A percentile compares a stretch with the other conserved stretches of the same genome.
Conservation (phyloP, 768 basidiomycete species). For the Psilocybe sp. region DNA sequence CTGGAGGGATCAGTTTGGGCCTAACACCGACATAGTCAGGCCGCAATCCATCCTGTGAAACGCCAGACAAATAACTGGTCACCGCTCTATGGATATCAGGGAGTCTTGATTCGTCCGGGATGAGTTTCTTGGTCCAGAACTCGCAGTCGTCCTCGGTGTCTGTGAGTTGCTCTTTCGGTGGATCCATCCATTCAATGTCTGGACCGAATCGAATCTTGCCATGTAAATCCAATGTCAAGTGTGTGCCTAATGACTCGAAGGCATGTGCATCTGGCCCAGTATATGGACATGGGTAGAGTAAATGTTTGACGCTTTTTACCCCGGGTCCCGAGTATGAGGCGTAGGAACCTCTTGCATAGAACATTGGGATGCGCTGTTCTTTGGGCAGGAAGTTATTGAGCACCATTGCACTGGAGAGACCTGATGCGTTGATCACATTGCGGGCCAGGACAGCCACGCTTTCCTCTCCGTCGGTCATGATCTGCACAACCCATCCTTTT, state of each 20-base stretch:
- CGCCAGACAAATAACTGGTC: constrained; percentile 67
- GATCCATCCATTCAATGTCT: constrained; percentile 83
- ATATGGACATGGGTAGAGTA: constrained; percentile 91
- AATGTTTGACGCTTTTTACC: constrained; percentile 57
- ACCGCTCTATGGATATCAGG: constrained; percentile 71
- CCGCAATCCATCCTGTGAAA: constrained; percentile 56
- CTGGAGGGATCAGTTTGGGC: constrained; percentile 80
- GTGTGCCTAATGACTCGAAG: constrained; percentile 88
- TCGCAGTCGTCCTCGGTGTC: constrained; percentile 49
- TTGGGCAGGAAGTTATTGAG: constrained; percentile 66
- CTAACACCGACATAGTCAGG: constrained; percentile 86
- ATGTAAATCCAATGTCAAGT: constrained; percentile 83
- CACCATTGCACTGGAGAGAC: constrained; percentile 68
- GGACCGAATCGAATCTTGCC: constrained; percentile 91
- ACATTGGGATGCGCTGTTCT: constrained; percentile 63
- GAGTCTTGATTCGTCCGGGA: constrained; percentile 59
- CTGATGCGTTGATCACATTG: constrained; percentile 81
- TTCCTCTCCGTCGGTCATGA: constrained; percentile 49
- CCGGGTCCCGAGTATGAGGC: constrained; percentile 85
- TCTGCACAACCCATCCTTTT: constrained; percentile 88
- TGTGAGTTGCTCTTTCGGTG: constrained; percentile 35
- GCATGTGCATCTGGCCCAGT: constrained; percentile 53
- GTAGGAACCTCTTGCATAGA: constrained; percentile 83
- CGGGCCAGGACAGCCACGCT: constrained; percentile 67
- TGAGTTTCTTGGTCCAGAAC: constrained; percentile 72